Evolutionary conservation across 1,284 basidiomycete genomes (phyloP).

Genomic region (Coriolopsis trogii): DNA sequence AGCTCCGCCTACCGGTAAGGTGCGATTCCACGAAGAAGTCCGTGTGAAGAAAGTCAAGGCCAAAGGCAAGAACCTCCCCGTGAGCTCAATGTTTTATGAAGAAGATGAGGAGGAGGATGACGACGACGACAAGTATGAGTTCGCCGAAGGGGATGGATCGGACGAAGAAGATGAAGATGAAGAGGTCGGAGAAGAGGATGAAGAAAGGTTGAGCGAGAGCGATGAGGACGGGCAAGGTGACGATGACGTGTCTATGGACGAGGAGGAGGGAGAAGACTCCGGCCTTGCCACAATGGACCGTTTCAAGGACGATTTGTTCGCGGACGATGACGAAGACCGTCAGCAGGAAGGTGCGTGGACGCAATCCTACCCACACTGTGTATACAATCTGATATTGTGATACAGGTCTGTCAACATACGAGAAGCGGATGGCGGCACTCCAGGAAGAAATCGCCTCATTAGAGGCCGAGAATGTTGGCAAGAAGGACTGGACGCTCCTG

Average conservation of each 20-base stretch:
- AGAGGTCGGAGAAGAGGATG: constrained; percentile 28
- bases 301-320: constrained; percentile 69
- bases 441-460: constrained; percentile 70
- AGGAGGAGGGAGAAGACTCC: constrained; percentile 32
- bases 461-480: constrained; percentile 71
- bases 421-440: constrained; percentile 63
- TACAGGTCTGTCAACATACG: constrained; percentile 57
- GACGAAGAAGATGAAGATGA: constrained; percentile 35
- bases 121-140: constrained; percentile 31
- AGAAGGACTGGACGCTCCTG: constrained; percentile 88
- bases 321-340: constrained; percentile 52
- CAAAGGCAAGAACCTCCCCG: constrained; percentile 60
- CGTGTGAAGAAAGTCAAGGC: constrained; percentile 77
- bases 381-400: constrained; percentile 5
- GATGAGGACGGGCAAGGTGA: constrained; percentile 35
- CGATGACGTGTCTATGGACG: constrained; percentile 31
- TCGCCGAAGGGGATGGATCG: constrained; percentile 29
- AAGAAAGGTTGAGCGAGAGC: constrained; percentile 20
- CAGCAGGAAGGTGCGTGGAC: constrained; percentile 12
- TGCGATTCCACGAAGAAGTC: constrained; percentile 83
- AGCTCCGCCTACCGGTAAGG: constrained; percentile 40
- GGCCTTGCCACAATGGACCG: constrained; percentile 50
- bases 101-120: constrained; percentile 41
- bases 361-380: no score
- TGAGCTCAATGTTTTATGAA: constrained; percentile 41